Percentiles rank a stretch among this genome's conserved stretches.
Evolutionary conservation across 768 basidiomycete species (phyloP).

Genomic region (Baorangia bicolor): DNA sequence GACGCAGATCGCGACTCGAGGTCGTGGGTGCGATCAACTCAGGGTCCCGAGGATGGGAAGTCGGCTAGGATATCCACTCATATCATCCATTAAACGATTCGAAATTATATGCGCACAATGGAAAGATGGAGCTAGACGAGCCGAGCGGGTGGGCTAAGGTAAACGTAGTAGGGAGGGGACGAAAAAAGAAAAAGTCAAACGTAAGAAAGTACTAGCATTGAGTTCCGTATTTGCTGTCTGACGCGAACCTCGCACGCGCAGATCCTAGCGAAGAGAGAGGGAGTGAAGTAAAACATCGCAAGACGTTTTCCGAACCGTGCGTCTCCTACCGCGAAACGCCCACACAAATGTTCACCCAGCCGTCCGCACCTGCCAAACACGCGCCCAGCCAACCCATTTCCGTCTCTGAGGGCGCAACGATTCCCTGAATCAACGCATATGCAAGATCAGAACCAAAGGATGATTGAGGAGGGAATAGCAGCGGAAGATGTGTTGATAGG

Average conservation of each 20-base stretch:
- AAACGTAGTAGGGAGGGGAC: not conserved
- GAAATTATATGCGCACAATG: slow-evolving; percentile 9
- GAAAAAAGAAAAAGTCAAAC: not conserved
- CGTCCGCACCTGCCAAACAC: slow-evolving; percentile 89
- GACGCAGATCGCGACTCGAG: not conserved
- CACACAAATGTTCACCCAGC: slow-evolving; percentile 91
- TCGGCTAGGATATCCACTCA: slow-evolving; percentile 5
- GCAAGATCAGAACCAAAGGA: slow-evolving; percentile 54
- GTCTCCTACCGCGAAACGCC: slow-evolving; percentile 44
- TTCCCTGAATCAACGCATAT: slow-evolving; percentile 81
- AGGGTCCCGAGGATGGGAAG: not conserved
- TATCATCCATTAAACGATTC: slow-evolving; percentile 15
- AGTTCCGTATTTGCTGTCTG: not conserved
- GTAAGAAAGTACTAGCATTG: not conserved
- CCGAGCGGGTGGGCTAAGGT: not conserved
- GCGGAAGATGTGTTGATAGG: slow-evolving; percentile 71
- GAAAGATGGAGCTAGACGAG: not conserved
- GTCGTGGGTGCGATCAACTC: not conserved
- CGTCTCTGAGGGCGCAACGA: slow-evolving; percentile 75
- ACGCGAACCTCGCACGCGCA: not conserved
- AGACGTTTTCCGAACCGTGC: not conserved
- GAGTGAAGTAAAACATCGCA: not conserved
- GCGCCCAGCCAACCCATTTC: slow-evolving; percentile 96
- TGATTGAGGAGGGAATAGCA: slow-evolving; percentile 66
- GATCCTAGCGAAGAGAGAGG: not conserved